These are phyloP conservation scores for Jackrogersella minutella DNA, from an alignment of 495 filamentous ascomycete genomes.

Conservation along the genomic window DNA sequence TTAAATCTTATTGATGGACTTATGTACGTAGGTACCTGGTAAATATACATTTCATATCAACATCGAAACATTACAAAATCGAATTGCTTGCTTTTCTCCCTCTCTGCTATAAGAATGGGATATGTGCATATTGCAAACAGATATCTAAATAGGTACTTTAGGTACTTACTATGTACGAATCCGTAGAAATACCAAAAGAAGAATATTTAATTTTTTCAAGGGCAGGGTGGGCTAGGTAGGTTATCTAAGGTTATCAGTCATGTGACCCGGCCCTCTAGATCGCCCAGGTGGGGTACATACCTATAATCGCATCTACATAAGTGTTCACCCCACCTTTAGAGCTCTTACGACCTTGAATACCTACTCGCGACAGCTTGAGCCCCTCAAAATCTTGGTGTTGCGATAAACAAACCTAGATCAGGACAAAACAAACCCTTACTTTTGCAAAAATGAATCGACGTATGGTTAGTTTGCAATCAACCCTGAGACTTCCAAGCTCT, in stretches of 20 bases:
- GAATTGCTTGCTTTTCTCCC: too few species aligned
- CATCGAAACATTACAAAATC: too few species aligned
- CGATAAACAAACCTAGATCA: not conserved
- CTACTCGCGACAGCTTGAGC: slow-evolving; percentile 7
- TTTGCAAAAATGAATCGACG: slow-evolving; percentile 47
- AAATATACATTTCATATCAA: too few species aligned
- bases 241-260: slow-evolving; percentile 30
- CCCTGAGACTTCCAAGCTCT: not conserved
- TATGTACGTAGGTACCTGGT: too few species aligned
- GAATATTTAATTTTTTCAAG: too few species aligned
- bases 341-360: too few species aligned
- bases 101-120: too few species aligned
- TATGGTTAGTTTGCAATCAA: slow-evolving; percentile 46
- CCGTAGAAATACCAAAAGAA: too few species aligned
- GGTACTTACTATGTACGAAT: too few species aligned
- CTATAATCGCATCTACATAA: not conserved
- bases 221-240: too few species aligned
- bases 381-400: not conserved
- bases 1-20: not conserved
- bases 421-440: not conserved
- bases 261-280: slow-evolving; percentile 26
- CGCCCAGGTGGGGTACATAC: not conserved
- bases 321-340: slow-evolving; percentile 16
- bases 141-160: too few species aligned
- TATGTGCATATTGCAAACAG: too few species aligned